Percentiles rank a stretch among this genome's conserved stretches.
phyloP scores from a whole-genome alignment of 352 stramenopile species.

The Pythium utonaiense region DNA sequence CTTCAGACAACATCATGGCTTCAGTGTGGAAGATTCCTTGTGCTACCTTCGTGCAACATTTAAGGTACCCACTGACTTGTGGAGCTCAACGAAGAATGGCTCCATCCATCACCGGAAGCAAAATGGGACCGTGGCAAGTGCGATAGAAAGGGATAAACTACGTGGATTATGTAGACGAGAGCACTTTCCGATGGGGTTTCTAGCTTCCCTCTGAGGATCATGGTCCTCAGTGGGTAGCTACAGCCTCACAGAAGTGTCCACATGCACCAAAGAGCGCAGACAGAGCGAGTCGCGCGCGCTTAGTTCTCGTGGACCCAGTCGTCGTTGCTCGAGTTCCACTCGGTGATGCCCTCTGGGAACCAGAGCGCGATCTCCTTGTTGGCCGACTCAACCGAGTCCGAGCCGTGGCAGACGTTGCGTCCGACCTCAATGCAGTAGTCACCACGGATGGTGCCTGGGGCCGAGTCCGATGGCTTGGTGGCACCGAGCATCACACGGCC shows the following conservation, averaged over 20 bases:
- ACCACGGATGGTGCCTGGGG: slow-evolving; percentile 95
- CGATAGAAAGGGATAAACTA: not conserved
- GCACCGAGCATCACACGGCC: slow-evolving; percentile 96
- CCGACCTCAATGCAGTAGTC: slow-evolving; percentile 95
- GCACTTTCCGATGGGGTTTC: not conserved
- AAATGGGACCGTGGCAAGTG: not conserved
- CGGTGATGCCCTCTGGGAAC: slow-evolving; percentile 93
- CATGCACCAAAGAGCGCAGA: slow-evolving; percentile 1
- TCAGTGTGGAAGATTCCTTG: too few species aligned
- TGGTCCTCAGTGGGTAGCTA: not conserved
- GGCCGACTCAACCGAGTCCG: slow-evolving; percentile 96
- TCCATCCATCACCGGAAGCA: slow-evolving; percentile 9
- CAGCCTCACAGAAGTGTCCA: not conserved
- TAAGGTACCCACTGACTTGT: not conserved
- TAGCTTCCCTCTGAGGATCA: slow-evolving; percentile 7
- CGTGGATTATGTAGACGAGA: slow-evolving; percentile 12
- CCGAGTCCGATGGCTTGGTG: slow-evolving; percentile 95
- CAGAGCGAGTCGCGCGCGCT: slow-evolving; percentile 4
- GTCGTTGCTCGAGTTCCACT: slow-evolving; percentile 89
- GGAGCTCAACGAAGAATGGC: not conserved
- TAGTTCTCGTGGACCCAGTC: slow-evolving; percentile 97
- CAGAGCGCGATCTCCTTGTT: slow-evolving; percentile 98
- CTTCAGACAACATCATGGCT: slow-evolving; percentile 8
- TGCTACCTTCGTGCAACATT: slow-evolving; percentile 8
- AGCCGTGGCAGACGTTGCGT: slow-evolving; percentile 96